Evolutionary conservation across 2,329 filamentous ascomycete species (phyloP).

Genomic region (Xylaria sp.): DNA sequence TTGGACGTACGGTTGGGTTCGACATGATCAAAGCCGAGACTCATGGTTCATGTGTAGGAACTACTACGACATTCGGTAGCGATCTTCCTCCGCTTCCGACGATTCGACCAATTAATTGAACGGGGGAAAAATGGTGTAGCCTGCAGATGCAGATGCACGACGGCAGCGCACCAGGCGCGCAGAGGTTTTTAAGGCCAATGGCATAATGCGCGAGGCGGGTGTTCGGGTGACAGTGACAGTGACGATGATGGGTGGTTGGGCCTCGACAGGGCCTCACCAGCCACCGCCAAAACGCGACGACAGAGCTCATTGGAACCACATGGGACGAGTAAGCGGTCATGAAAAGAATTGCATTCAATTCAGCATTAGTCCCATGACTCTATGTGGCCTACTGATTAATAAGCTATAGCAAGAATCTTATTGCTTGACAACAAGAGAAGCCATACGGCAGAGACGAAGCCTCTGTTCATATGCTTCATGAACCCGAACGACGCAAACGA

Average conservation of each 20-base stretch:
- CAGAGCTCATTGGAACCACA: slow-evolving; percentile 12
- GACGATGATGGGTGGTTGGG: slow-evolving; percentile 37
- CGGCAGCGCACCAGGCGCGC: slow-evolving; percentile 30
- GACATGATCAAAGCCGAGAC: slow-evolving; percentile 34
- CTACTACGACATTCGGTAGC: slow-evolving; percentile 11
- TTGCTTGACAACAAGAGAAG: neutral
- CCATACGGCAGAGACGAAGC: neutral
- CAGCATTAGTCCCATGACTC: neutral
- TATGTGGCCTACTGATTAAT: neutral
- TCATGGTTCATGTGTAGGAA: slow-evolving; percentile 36
- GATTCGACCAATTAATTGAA: slow-evolving; percentile 31
- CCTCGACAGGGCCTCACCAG: slow-evolving; percentile 27
- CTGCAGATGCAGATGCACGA: slow-evolving; percentile 30
- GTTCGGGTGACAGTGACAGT: slow-evolving; percentile 25
- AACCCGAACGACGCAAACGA: neutral
- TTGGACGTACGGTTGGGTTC: slow-evolving; percentile 36
- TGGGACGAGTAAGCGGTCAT: slow-evolving; percentile 7
- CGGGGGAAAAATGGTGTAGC: slow-evolving; percentile 4
- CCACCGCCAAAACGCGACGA: slow-evolving; percentile 34
- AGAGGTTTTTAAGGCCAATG: slow-evolving; percentile 37
- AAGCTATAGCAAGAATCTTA: neutral
- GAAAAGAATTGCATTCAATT: neutral
- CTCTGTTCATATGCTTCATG: neutral
- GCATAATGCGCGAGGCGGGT: slow-evolving; percentile 42
- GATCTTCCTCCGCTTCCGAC: slow-evolving; percentile 29